Conservation (phyloP, 306 rosid genomes). For the Pueraria montana region DNA sequence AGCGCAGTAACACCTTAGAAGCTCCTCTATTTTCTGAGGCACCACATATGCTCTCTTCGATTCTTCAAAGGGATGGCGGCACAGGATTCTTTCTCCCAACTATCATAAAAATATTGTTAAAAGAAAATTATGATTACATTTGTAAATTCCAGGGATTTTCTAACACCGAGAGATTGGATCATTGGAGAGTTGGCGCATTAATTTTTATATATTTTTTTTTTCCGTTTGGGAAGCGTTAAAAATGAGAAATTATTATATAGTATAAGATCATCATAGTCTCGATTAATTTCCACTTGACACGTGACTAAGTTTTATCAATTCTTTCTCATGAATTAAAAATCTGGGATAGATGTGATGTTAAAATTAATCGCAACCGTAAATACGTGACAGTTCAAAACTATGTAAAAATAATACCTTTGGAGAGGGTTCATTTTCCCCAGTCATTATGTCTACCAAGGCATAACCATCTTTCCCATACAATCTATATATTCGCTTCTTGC, state of each 20-base stretch:
- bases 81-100: constrained; percentile 81
- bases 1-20: constrained; percentile 79
- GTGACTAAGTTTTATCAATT: neutral
- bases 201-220: too few species aligned
- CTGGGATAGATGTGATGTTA: neutral
- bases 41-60: constrained; percentile 91
- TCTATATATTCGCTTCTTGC: constrained; percentile 79
- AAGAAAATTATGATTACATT: constrained; percentile 4
- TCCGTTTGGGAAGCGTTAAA: neutral
- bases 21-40: constrained; percentile 88
- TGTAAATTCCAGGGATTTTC: neutral
- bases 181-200: neutral
- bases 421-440: constrained; percentile 82
- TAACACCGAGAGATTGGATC: neutral
- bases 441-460: constrained; percentile 83
- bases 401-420: constrained; percentile 73
- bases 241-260: neutral
- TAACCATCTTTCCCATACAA: constrained; percentile 86
- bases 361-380: neutral
- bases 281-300: neutral
- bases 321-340: neutral
- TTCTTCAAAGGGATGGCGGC: constrained; percentile 89
- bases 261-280: neutral
- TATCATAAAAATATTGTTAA: constrained; percentile 36
- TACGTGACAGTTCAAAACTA: neutral